These are phyloP conservation scores for Phytophthora ohioensis DNA, from an alignment of 352 stramenopile genomes.

Conservation along the genomic window DNA sequence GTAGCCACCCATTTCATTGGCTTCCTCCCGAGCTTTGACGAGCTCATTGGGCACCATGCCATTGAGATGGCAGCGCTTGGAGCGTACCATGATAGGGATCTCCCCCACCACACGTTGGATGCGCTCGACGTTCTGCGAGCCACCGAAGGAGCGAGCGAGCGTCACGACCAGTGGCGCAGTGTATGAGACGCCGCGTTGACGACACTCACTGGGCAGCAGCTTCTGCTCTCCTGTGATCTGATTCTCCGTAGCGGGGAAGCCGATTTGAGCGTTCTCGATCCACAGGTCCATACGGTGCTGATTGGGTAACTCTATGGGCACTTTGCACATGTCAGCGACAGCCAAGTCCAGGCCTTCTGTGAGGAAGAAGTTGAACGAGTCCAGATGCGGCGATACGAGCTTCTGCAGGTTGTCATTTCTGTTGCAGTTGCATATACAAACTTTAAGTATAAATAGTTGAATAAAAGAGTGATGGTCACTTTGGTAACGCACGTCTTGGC, in stretches of 20 bases:
- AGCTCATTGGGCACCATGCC: conserved; percentile 89
- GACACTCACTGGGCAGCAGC: conserved; percentile 95
- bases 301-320: conserved; percentile 92
- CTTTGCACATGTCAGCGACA: conserved; percentile 91
- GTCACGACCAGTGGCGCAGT: conserved; percentile 95
- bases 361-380: conserved; percentile 99
- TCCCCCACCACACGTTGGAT: conserved; percentile 92
- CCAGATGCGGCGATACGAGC: conserved; percentile 97
- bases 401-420: conserved; percentile 88
- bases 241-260: conserved; percentile 87
- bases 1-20: conserved; percentile 98
- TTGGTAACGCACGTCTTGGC: conserved; percentile 60
- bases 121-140: conserved; percentile 85
- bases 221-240: conserved; percentile 87
- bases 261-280: conserved; percentile 96
- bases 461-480: conserved; percentile 29
- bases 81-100: conserved; percentile 98
- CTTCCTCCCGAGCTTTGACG: conserved; percentile 91
- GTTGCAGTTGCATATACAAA: conserved; percentile 27
- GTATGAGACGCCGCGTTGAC: conserved; percentile 97
- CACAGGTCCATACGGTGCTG: conserved; percentile 84
- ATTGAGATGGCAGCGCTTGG: conserved; percentile 95
- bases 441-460: conserved; percentile 17
- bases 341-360: conserved; percentile 94
- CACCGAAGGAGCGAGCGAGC: conserved; percentile 84